These are phyloP conservation scores for Plasmodium sp. DNA, from an alignment of 169 alveolate genomes.

Conservation along the genomic window DNA sequence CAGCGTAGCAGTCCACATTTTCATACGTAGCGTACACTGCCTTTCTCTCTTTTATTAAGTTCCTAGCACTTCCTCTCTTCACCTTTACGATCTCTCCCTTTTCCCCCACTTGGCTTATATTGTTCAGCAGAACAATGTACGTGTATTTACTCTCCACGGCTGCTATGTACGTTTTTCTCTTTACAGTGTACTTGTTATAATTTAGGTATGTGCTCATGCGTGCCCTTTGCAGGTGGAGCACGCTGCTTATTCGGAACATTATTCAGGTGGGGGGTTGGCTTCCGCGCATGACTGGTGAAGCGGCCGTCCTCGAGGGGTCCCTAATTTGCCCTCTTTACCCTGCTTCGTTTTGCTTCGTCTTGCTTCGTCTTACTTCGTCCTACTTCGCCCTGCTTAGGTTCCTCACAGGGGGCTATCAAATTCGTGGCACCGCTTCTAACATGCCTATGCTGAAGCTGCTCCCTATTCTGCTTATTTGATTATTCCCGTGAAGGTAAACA, in stretches of 20 bases:
- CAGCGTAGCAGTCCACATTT: slow-evolving; percentile 58
- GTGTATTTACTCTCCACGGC: slow-evolving; percentile 66
- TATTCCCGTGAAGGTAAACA: not conserved
- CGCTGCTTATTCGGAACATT: slow-evolving; percentile 11
- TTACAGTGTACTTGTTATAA: slow-evolving; percentile 47
- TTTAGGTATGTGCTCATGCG: slow-evolving; percentile 65
- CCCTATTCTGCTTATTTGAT: not conserved
- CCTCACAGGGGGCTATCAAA: not conserved
- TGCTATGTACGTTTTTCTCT: slow-evolving; percentile 68
- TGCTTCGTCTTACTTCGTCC: too few relatives aligned
- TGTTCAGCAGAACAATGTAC: slow-evolving; percentile 23
- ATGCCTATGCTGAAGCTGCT: not conserved
- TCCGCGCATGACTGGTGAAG: not conserved
- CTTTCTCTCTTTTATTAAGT: slow-evolving; percentile 46
- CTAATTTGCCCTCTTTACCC: not conserved
- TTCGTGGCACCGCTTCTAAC: not conserved
- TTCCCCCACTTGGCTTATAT: slow-evolving; percentile 50
- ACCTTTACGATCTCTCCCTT: slow-evolving; percentile 58
- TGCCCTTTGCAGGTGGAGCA: slow-evolving; percentile 2
- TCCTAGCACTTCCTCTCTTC: slow-evolving; percentile 55
- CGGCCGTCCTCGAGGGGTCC: not conserved
- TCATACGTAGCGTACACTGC: slow-evolving; percentile 73
- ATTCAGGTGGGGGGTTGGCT: not conserved
- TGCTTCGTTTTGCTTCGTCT: not conserved
- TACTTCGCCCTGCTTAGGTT: not conserved